phyloP scores from a whole-genome alignment of 768 basidiomycete genomes.

The Leucosporidium creatinivorum region DNA sequence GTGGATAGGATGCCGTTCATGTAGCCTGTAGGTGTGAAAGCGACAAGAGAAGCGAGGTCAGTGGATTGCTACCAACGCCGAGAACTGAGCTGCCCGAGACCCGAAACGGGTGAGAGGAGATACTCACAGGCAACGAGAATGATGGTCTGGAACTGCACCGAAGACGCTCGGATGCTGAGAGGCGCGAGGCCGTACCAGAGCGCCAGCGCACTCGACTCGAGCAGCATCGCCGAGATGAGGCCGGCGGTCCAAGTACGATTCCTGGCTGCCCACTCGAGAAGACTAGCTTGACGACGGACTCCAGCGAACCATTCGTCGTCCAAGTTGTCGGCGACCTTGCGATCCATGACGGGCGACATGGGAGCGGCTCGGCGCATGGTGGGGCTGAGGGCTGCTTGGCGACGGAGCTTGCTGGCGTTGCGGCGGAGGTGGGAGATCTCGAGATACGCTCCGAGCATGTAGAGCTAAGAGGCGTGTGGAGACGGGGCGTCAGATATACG shows the following conservation, averaged over 20 bases:
- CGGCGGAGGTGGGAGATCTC: constrained; percentile 2
- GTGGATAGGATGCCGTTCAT: constrained; percentile 23
- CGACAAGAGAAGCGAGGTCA: no score
- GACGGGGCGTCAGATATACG: no score
- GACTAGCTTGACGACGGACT: not conserved
- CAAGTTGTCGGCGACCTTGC: constrained; percentile 1
- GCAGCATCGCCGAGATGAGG: constrained; percentile 9
- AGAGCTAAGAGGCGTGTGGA: no score
- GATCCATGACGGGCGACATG: no score
- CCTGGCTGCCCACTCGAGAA: constrained; percentile 9
- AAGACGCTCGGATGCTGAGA: no score
- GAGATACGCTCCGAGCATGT: constrained; percentile 11
- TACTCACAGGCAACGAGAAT: not conserved
- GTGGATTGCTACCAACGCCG: not conserved
- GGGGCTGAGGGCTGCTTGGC: not conserved
- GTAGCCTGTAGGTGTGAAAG: no score
- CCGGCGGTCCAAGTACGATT: constrained; percentile 11
- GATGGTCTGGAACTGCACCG: not conserved
- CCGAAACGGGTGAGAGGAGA: no score
- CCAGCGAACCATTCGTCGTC: not conserved
- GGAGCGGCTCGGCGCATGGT: not conserved
- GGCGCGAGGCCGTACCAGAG: not conserved
- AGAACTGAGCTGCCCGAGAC: no score
- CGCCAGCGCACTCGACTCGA: not conserved
- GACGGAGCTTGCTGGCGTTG: not conserved